phyloP scores from a whole-genome alignment of 805 yeast genomes.

The Clavispora carvajalis region DNA sequence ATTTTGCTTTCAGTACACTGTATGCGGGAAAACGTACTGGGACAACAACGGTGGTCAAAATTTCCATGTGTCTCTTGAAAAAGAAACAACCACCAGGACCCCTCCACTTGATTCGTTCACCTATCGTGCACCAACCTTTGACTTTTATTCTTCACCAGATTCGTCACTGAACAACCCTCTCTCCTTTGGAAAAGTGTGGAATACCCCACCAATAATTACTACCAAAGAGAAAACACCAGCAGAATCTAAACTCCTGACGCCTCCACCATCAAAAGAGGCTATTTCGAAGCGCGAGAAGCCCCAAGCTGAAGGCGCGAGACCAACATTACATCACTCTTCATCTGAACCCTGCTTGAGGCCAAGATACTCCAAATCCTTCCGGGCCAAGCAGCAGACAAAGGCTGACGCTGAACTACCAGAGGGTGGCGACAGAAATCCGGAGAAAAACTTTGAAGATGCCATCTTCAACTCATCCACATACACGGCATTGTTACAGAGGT shows the following conservation, averaged over 20 bases:
- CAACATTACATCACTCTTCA: slow-evolving; percentile 4
- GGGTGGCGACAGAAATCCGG: not conserved
- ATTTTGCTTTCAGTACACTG: slow-evolving; percentile 30
- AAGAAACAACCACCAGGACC: not conserved
- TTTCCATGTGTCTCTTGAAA: slow-evolving; percentile 29
- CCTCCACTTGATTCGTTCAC: slow-evolving; percentile 7
- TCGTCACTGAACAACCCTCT: not conserved
- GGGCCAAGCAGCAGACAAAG: slow-evolving; percentile 9
- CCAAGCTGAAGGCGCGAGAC: slow-evolving; percentile 4
- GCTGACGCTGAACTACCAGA: not conserved
- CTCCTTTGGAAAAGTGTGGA: not conserved
- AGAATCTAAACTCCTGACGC: too few relatives aligned
- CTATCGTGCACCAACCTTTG: slow-evolving; percentile 9
- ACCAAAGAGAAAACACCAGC: too few relatives aligned
- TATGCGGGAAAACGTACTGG: slow-evolving; percentile 28
- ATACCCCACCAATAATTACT: not conserved
- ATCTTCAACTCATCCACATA: slow-evolving; percentile 23
- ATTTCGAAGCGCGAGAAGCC: slow-evolving; percentile 6
- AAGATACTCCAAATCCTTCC: slow-evolving; percentile 26
- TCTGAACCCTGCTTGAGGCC: slow-evolving; percentile 8
- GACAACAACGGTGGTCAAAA: slow-evolving; percentile 33
- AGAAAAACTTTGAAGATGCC: slow-evolving; percentile 6
- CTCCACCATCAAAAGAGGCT: not conserved
- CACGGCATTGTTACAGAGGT: slow-evolving; percentile 30
- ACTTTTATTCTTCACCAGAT: not conserved